A percentile compares a stretch with the other conserved stretches of the same genome.
Conservation (phyloP, 2,329 filamentous ascomycete genomes). For the Alternaria brassicicola region DNA sequence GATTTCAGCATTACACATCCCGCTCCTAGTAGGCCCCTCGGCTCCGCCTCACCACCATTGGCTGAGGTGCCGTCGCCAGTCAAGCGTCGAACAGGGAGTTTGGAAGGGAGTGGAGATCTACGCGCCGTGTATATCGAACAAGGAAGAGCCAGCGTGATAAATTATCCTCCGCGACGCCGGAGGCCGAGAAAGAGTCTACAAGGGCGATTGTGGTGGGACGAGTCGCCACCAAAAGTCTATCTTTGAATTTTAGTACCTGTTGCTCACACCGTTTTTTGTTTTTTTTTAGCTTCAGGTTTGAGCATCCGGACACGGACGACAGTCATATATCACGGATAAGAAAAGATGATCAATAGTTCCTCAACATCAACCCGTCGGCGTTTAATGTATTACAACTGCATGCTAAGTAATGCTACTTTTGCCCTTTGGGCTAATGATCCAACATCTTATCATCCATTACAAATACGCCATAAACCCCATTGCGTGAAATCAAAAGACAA, state of each 20-base stretch:
- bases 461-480: constrained; percentile 4
- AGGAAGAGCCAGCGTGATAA: not conserved
- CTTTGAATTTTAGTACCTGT: not conserved
- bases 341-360: not conserved
- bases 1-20: constrained; percentile 8
- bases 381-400: constrained; percentile 4
- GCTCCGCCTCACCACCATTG: not conserved
- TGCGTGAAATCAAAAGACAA: not conserved
- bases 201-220: not conserved
- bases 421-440: not conserved
- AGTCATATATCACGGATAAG: not conserved
- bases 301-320: not conserved
- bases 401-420: not conserved
- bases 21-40: not conserved
- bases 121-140: not conserved
- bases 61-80: not conserved
- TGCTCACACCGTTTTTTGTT: too few relatives aligned
- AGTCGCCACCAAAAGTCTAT: not conserved
- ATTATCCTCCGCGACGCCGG: not conserved
- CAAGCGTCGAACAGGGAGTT: not conserved
- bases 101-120: not conserved
- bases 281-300: too few relatives aligned
- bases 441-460: not conserved
- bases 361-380: not conserved
- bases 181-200: not conserved